A percentile compares a stretch with the other conserved stretches of the same genome.
Evolutionary conservation across 202 grass and related monocot genomes (phyloP).

Genomic region (Tripidium arundinaceum): DNA sequence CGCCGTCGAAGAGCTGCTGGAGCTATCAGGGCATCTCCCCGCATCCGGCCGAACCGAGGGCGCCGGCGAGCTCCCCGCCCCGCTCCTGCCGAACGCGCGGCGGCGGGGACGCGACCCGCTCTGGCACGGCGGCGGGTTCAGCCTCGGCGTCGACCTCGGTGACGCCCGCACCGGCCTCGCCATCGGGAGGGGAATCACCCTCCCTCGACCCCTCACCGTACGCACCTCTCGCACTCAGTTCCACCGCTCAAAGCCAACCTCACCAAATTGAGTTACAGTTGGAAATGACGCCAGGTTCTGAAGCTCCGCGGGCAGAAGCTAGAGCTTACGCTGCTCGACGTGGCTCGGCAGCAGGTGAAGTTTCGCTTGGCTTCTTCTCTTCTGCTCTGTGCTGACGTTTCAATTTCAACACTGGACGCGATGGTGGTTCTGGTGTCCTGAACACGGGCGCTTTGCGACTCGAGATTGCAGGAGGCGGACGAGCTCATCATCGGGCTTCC

Average conservation of each 20-base stretch:
- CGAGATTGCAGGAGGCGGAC: slow-evolving; percentile 52
- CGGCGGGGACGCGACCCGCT: slow-evolving; percentile 48
- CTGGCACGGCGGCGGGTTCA: slow-evolving; percentile 62
- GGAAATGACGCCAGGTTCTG: slow-evolving; percentile 20
- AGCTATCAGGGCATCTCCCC: slow-evolving; percentile 10
- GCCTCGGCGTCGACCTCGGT: slow-evolving; percentile 78
- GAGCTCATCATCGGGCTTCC: slow-evolving; percentile 84
- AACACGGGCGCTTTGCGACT: background rate
- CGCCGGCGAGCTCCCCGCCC: slow-evolving; percentile 18
- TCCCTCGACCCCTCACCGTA: too few relatives aligned
- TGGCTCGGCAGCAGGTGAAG: background rate
- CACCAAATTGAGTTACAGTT: too few relatives aligned
- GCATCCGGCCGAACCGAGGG: background rate
- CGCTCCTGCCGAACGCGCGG: slow-evolving; percentile 62
- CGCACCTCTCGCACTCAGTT: too few relatives aligned
- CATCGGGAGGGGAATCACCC: slow-evolving; percentile 38
- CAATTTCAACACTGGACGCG: too few relatives aligned
- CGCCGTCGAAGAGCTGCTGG: background rate
- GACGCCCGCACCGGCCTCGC: slow-evolving; percentile 59
- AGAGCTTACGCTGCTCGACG: background rate
- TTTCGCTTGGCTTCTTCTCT: too few relatives aligned
- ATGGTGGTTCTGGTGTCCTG: too few relatives aligned
- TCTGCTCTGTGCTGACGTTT: background rate
- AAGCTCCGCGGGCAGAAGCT: too few relatives aligned
- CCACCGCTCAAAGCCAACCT: too few relatives aligned